Evolutionary conservation across 2,329 filamentous ascomycete species (phyloP).

Genomic region (Aspergillus sp.): DNA sequence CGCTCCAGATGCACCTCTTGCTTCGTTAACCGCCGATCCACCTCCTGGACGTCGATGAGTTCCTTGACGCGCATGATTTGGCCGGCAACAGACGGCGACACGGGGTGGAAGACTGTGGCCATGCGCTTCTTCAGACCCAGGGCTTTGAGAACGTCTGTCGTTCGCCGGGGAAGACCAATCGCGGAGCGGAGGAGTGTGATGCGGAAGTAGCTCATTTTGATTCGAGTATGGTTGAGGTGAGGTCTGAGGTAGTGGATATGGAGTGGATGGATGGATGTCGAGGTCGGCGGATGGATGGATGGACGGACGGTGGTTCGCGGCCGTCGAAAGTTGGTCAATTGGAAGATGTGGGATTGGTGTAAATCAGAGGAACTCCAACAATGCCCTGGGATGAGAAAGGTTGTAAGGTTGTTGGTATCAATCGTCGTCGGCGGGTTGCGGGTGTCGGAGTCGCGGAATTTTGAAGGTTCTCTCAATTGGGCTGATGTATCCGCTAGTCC

Average conservation of each 20-base stretch:
- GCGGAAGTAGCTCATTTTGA: constrained; percentile 75
- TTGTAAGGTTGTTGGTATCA: too few relatives aligned
- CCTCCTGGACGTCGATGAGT: constrained; percentile 78
- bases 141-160: constrained; percentile 75
- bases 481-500: too few relatives aligned
- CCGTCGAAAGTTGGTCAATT: too few relatives aligned
- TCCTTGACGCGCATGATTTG: constrained; percentile 95
- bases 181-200: constrained; percentile 86
- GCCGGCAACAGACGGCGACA: constrained; percentile 75
- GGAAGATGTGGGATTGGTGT: too few relatives aligned
- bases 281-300: too few relatives aligned
- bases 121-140: constrained; percentile 82
- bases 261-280: background rate
- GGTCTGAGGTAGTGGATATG: background rate
- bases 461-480: too few relatives aligned
- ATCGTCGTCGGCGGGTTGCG: too few relatives aligned
- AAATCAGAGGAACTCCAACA: too few relatives aligned
- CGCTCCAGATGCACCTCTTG: constrained; percentile 68
- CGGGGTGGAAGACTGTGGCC: constrained; percentile 86
- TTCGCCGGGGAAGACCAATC: constrained; percentile 81
- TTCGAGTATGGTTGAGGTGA: background rate
- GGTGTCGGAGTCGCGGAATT: too few relatives aligned
- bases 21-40: constrained; percentile 62
- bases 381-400: too few relatives aligned
- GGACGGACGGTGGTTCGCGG: too few relatives aligned